Evolutionary conservation across 176 grass and related monocot species (phyloP).

Genomic region (Eleusine indica): DNA sequence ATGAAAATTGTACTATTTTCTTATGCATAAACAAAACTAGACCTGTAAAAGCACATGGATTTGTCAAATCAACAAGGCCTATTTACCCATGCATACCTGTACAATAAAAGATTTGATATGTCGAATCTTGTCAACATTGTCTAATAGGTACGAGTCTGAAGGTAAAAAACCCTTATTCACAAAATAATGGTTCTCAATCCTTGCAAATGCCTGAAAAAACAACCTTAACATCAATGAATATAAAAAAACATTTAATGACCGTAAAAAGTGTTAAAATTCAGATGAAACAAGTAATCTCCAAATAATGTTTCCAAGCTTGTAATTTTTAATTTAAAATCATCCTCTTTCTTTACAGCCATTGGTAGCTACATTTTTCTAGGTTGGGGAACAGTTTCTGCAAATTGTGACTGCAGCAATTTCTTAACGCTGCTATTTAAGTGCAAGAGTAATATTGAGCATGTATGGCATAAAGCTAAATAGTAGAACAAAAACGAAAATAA

Average conservation of each 20-base stretch:
- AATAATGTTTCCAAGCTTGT: not conserved
- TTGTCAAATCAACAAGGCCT: conserved; percentile 12
- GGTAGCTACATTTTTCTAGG: not conserved
- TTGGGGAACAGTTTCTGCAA: not conserved
- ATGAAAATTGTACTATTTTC: not conserved
- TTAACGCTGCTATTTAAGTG: not conserved
- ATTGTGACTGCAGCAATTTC: not conserved
- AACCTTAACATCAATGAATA: not conserved
- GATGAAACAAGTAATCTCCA: not conserved
- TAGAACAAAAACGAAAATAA: not conserved
- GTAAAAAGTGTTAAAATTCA: not conserved
- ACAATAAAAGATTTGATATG: conserved; percentile 93
- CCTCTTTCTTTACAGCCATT: not conserved
- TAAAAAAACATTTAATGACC: not conserved
- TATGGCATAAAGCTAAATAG: not conserved
- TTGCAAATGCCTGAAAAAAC: conserved; percentile 82
- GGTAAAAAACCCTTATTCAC: conserved; percentile 90
- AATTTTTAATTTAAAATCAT: not conserved
- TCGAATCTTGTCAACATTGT: conserved; percentile 91
- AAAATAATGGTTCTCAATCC: conserved; percentile 97
- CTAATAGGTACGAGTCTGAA: conserved; percentile 72
- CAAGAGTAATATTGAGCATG: not conserved
- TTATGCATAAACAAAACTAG: not conserved
- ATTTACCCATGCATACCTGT: conserved; percentile 50
- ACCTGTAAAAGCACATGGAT: not conserved